Evolutionary conservation across 495 filamentous ascomycete genomes (phyloP).

Genomic region (Entonaema liquescens): DNA sequence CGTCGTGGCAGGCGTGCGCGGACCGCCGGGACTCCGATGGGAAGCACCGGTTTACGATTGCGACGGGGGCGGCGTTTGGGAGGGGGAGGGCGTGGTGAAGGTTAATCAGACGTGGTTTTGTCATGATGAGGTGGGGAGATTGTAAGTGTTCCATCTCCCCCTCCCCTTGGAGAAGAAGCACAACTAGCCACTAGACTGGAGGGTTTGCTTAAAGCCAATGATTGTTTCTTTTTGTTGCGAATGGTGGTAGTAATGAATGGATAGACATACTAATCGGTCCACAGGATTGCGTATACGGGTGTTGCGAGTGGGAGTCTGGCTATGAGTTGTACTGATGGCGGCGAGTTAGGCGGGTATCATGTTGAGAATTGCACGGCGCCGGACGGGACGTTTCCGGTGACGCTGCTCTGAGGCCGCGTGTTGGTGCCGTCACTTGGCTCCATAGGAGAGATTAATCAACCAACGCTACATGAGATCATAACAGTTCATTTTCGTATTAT

Average conservation of each 20-base stretch:
- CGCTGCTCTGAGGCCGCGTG: slow-evolving; percentile 11
- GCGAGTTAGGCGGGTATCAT: slow-evolving; percentile 38
- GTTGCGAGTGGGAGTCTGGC: slow-evolving; percentile 28
- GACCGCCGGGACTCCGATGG: slow-evolving; percentile 38
- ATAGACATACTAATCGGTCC: no score
- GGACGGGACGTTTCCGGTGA: slow-evolving; percentile 27
- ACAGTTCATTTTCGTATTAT: no score
- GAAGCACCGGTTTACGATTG: slow-evolving; percentile 36
- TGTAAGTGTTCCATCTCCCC: slow-evolving; percentile 36
- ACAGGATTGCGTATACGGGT: slow-evolving; percentile 39
- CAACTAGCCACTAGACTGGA: no score
- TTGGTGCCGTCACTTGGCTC: neutral
- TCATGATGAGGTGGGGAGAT: slow-evolving; percentile 30
- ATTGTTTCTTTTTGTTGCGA: no score
- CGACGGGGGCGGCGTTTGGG: slow-evolving; percentile 36
- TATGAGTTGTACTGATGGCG: slow-evolving; percentile 29
- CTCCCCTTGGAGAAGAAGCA: no score
- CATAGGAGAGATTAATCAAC: neutral
- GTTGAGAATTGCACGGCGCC: slow-evolving; percentile 40
- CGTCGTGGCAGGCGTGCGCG: slow-evolving; percentile 39
- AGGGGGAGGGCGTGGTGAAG: no score
- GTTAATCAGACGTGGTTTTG: slow-evolving; percentile 45
- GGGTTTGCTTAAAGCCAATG: no score
- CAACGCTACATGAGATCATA: no score
- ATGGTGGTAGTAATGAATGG: no score